Conservation (phyloP, 2,329 filamentous ascomycete genomes). For the Fusarium protoensiforme region DNA sequence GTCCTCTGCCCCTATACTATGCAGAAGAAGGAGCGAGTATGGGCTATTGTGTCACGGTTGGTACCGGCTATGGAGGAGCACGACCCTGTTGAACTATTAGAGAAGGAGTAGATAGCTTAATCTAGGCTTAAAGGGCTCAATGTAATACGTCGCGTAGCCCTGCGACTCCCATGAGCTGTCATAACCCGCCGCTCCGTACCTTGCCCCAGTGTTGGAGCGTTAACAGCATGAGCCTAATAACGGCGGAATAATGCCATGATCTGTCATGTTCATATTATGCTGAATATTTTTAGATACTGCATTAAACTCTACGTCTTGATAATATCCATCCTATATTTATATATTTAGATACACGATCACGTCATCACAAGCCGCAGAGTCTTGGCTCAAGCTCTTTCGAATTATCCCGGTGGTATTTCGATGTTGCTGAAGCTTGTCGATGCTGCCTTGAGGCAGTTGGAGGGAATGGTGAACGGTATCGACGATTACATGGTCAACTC, state of each 20-base stretch:
- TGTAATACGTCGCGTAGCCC: neutral
- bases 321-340: too few species aligned
- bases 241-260: neutral
- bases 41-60: slow-evolving; percentile 5
- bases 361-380: too few species aligned
- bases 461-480: too few species aligned
- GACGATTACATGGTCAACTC: too few species aligned
- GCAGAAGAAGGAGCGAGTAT: slow-evolving; percentile 11
- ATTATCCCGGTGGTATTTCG: too few species aligned
- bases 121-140: neutral
- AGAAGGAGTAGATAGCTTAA: neutral
- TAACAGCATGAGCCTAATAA: neutral
- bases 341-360: too few species aligned
- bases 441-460: too few species aligned
- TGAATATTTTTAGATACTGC: too few species aligned
- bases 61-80: slow-evolving; percentile 21
- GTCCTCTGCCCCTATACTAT: slow-evolving; percentile 8
- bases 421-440: too few species aligned
- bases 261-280: neutral
- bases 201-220: neutral
- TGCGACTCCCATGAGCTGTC: neutral
- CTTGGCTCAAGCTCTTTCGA: too few species aligned
- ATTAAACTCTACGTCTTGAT: too few species aligned
- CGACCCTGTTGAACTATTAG: neutral
- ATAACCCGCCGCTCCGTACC: neutral